phyloP scores from a whole-genome alignment of 2,329 filamentous ascomycete species.

The Leptoxyphium fumago region DNA sequence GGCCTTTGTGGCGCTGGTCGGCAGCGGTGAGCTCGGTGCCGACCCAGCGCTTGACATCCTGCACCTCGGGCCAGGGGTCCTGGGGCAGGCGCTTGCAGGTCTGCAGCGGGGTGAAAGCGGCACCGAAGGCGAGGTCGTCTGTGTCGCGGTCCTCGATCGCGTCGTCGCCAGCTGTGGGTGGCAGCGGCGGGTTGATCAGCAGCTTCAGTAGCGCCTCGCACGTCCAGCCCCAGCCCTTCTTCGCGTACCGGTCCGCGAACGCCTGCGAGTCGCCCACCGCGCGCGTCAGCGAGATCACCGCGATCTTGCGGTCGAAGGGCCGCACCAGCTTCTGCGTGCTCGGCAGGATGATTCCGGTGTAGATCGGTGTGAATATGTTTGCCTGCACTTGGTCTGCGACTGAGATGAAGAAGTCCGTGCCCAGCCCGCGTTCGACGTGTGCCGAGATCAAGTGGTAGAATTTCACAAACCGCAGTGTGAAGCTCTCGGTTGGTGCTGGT shows the following conservation, averaged over 20 bases:
- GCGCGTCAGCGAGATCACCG: constrained; percentile 85
- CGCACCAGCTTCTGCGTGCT: constrained; percentile 78
- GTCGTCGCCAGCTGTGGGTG: constrained; percentile 50
- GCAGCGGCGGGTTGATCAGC: constrained; percentile 67
- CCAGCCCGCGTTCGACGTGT: constrained; percentile 63
- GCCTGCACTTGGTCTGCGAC: constrained; percentile 70
- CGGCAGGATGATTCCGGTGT: constrained; percentile 72
- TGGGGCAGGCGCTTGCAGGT: constrained; percentile 62
- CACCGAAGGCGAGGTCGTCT: constrained; percentile 86
- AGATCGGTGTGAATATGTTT: constrained; percentile 67
- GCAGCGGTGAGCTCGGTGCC: constrained; percentile 62
- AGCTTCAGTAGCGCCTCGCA: constrained; percentile 81
- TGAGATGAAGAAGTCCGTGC: constrained; percentile 80
- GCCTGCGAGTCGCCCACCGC: constrained; percentile 73
- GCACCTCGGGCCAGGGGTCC: constrained; percentile 78
- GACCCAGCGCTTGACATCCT: constrained; percentile 73
- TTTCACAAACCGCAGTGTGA: constrained; percentile 74
- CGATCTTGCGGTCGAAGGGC: constrained; percentile 81
- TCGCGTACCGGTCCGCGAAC: constrained; percentile 55
- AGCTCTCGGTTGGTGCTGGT: constrained; percentile 59
- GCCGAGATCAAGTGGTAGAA: constrained; percentile 91
- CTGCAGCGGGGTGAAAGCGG: constrained; percentile 86
- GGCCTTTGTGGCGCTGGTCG: constrained; percentile 57
- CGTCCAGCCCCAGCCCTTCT: constrained; percentile 82
- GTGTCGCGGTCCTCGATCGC: constrained; percentile 76